Conservation (phyloP, 2,329 filamentous ascomycete genomes). For the Scolecobasidium constrictum region DNA sequence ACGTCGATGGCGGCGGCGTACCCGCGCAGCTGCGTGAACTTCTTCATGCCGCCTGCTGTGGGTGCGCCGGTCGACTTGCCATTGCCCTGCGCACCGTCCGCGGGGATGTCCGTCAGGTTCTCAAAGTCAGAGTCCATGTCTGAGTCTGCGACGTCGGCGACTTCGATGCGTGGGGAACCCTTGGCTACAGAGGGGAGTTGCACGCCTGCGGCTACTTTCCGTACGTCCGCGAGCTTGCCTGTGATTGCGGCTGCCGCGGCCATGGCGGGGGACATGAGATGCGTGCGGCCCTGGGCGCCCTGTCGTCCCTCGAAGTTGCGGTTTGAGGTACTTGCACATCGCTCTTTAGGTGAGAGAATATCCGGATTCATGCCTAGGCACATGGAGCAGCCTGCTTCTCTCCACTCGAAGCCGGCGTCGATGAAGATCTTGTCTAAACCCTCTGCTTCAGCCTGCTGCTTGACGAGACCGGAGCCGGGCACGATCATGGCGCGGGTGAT, state of each 20-base stretch:
- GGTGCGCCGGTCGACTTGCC: conserved; percentile 39
- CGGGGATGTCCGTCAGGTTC: conserved; percentile 48
- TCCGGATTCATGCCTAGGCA: conserved; percentile 99
- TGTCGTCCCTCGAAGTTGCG: conserved; percentile 97
- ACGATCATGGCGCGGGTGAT: conserved; percentile 94
- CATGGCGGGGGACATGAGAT: conserved; percentile 96
- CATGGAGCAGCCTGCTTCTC: conserved; percentile 98
- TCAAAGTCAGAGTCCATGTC: conserved; percentile 53
- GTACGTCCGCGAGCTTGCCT: conserved; percentile 85
- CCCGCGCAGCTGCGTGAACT: conserved; percentile 75
- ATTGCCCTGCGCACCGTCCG: conserved; percentile 59
- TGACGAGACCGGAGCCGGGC: conserved; percentile 88
- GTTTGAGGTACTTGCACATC: conserved; percentile 92
- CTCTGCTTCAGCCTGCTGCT: conserved; percentile 81
- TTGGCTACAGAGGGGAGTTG: conserved; percentile 28
- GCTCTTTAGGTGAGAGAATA: conserved; percentile 82
- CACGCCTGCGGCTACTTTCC: conserved; percentile 53
- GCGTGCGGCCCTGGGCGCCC: conserved; percentile 81
- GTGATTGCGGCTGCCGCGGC: conserved; percentile 82
- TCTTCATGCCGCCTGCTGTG: conserved; percentile 56
- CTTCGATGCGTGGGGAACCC: conserved; percentile 47
- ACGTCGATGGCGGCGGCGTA: conserved; percentile 80
- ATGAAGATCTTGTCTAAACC: conserved; percentile 86
- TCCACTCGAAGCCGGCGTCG: conserved; percentile 93
- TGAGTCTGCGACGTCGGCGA: conserved; percentile 46